A percentile compares a stretch with the other conserved stretches of the same genome.
Conservation (phyloP, 2,329 filamentous ascomycete species). For the Anthostomella pinea region DNA sequence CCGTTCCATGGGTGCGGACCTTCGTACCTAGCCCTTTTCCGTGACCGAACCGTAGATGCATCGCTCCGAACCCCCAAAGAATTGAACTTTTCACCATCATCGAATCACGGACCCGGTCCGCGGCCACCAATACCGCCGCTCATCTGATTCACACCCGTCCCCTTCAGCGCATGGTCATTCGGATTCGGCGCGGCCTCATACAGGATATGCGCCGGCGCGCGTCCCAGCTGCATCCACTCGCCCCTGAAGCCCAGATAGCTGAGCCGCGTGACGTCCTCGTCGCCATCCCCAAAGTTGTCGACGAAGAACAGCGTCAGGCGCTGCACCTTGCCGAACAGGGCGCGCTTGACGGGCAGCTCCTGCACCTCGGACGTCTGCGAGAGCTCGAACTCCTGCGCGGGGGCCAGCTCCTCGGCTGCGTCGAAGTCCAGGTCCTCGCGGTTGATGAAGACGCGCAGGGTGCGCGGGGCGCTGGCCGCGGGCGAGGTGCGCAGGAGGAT, state of each 20-base stretch:
- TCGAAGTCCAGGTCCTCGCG: conserved; percentile 82
- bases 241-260: conserved; percentile 91
- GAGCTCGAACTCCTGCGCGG: conserved; percentile 73
- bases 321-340: conserved; percentile 82
- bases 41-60: too few relatives aligned
- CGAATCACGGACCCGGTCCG: conserved; percentile 33
- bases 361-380: conserved; percentile 79
- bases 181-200: conserved; percentile 96
- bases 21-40: neutral
- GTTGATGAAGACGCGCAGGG: conserved; percentile 86
- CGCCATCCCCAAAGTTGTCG: conserved; percentile 78
- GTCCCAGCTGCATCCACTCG: conserved; percentile 83
- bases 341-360: conserved; percentile 77
- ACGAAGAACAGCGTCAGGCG: conserved; percentile 82
- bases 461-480: conserved; percentile 69
- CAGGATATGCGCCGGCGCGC: conserved; percentile 79
- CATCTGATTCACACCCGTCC: conserved; percentile 52
- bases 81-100: neutral
- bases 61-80: too few relatives aligned
- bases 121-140: conserved; percentile 51
- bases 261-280: conserved; percentile 75
- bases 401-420: conserved; percentile 63
- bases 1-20: too few relatives aligned
- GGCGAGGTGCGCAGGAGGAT: conserved; percentile 80
- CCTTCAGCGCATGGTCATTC: conserved; percentile 72